Evolutionary conservation across 257 asterid species (phyloP), one percentile per base, ranked within the genome.

Genomic region (Vinca minor): DNA sequence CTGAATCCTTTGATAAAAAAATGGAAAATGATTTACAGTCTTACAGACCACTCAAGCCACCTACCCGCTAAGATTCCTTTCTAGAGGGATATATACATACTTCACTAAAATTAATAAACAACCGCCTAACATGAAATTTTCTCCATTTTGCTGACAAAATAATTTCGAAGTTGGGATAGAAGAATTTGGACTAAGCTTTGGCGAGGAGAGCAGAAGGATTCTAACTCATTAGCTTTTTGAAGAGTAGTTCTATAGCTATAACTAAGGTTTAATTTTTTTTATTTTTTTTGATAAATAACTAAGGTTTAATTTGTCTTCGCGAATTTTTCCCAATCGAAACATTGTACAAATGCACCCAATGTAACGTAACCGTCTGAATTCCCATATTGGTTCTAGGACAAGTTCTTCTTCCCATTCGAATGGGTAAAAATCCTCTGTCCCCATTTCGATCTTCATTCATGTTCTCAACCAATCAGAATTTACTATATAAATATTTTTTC

Each of bases 331-430:
- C 49, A 44, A 13, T 44, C 49, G 20, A 44, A 44, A 44, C 49
- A 44, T 44, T 44, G 49, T 3, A 44, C 7, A 13, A 44, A 44
- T 2, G 49, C 49, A 44, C 49, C 49, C 21, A 44, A 44, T 15
- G 49, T 15, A 44, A 15, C 17, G 49, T 14, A 44, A 44, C 49
- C 17, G 49, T 44, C 49, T 20, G 49, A 44, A 44, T 44, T 7
- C 65, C 71, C 29, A 66, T 32, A 5, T 48, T 54, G 2, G 65
- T 64, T 5, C 64, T 58, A 15, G 71, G 71, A 44, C 71, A 67
- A 2, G 62, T 12, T 31, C 71, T 44, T 15, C 71, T 56, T 5
- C 71, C 71, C 58, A 58, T n/a, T n/a, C n/a, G n/a, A n/a, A n/a
- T n/a, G n/a, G n/a, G n/a, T n/a, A n/a, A n/a, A n/a, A n/a, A n/a